Conservation (phyloP, 2,329 filamentous ascomycete genomes). For the Emergomyces africanus region DNA sequence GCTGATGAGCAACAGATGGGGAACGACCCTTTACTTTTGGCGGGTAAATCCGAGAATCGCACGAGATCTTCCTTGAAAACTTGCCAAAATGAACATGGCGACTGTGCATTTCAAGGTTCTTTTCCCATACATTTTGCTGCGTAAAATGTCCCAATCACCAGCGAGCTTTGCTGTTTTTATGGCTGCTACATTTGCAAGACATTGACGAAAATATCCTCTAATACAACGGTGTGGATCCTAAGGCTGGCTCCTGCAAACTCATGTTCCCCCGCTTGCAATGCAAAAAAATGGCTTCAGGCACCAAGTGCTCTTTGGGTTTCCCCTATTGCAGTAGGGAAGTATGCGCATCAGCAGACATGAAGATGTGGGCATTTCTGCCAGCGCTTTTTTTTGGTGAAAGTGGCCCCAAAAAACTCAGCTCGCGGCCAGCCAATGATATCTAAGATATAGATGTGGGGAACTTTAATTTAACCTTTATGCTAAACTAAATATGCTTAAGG, state of each 20-base stretch:
- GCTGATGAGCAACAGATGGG: neutral
- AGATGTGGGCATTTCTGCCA: too few relatives aligned
- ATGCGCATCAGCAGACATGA: too few relatives aligned
- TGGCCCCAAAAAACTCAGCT: neutral
- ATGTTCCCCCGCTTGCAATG: neutral
- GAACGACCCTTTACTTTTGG: neutral
- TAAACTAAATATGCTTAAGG: neutral
- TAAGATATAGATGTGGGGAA: neutral
- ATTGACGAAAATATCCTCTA: neutral
- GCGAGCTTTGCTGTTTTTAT: neutral
- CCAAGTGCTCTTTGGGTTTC: neutral
- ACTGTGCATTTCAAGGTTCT: neutral
- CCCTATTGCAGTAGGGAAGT: neutral
- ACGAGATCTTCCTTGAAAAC: neutral
- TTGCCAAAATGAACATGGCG: neutral
- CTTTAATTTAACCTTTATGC: neutral
- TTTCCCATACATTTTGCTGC: neutral
- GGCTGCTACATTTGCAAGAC: neutral
- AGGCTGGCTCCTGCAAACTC: neutral
- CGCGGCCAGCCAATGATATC: neutral
- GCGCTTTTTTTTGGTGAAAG: neutral
- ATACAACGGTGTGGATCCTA: neutral
- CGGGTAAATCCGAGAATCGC: neutral
- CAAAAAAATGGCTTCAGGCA: neutral
- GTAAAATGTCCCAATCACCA: neutral